Percentiles rank a stretch among this genome's conserved stretches.
These are phyloP conservation scores for Ceratocystis diversiconidia DNA, from an alignment of 2,329 filamentous ascomycete species.

Conservation along the genomic window DNA sequence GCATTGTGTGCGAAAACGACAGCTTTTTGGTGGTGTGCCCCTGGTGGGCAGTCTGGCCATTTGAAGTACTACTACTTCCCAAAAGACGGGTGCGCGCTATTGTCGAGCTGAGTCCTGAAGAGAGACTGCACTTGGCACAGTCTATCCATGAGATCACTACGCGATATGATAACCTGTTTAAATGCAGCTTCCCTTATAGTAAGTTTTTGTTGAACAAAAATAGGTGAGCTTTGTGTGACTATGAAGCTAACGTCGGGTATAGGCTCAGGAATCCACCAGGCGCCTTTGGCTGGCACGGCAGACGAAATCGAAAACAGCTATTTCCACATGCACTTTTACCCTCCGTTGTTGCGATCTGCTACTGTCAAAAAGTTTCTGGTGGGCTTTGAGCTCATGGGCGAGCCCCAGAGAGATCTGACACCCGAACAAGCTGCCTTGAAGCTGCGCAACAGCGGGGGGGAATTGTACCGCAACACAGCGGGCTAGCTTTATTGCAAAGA, in stretches of 20 bases:
- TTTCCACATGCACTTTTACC: conserved; percentile 96
- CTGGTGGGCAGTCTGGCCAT: conserved; percentile 98
- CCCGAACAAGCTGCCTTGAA: conserved; percentile 82
- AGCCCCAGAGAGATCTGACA: conserved; percentile 96
- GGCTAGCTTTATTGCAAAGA: not conserved
- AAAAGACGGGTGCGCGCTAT: conserved; percentile 74
- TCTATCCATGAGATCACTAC: conserved; percentile 76
- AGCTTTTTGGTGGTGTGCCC: conserved; percentile 79
- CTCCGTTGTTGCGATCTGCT: conserved; percentile 77
- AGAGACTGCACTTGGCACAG: conserved; percentile 64
- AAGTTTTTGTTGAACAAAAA: conserved; percentile 24
- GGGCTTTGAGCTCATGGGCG: conserved; percentile 89
- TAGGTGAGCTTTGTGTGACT: not conserved
- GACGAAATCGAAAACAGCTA: conserved; percentile 81
- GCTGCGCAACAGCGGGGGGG: conserved; percentile 61
- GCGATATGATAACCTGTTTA: conserved; percentile 91
- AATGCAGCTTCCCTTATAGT: conserved; percentile 94
- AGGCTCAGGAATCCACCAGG: conserved; percentile 91
- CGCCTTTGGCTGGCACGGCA: conserved; percentile 64
- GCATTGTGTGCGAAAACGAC: conserved; percentile 77
- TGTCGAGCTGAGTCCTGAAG: conserved; percentile 60
- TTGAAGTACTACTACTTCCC: conserved; percentile 80
- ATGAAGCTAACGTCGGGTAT: conserved; percentile 19
- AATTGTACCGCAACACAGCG: conserved; percentile 58
- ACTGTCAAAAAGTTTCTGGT: conserved; percentile 94